These are phyloP conservation scores for Lentinula detonsa DNA, from an alignment of 768 basidiomycete genomes.

Conservation along the genomic window DNA sequence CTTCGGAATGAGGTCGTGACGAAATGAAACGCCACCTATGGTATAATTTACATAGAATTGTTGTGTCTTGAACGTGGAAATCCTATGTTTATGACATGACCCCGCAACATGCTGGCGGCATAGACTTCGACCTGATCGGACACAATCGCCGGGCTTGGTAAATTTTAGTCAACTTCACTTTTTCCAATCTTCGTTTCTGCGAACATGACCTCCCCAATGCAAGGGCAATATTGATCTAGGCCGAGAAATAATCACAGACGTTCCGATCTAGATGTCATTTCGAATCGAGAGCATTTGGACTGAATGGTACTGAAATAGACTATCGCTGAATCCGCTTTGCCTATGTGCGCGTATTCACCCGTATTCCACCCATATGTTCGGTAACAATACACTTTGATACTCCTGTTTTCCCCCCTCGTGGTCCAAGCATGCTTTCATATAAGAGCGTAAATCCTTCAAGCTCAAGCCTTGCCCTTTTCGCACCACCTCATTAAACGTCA, in stretches of 20 bases:
- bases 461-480: background rate
- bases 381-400: background rate
- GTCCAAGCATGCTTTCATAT: background rate
- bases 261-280: background rate
- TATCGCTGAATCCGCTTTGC: background rate
- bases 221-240: background rate
- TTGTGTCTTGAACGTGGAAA: background rate
- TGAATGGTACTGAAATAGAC: background rate
- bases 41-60: background rate
- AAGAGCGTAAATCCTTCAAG: background rate
- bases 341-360: background rate
- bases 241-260: background rate
- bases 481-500: background rate
- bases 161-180: background rate
- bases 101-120: background rate
- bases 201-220: background rate
- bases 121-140: background rate
- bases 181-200: background rate
- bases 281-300: background rate
- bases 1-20: background rate
- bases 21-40: background rate
- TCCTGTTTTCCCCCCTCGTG: background rate
- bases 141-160: background rate
- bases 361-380: background rate
- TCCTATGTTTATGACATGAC: background rate